A percentile compares a stretch with the other conserved stretches of the same genome.
Conservation (phyloP, 768 basidiomycete species). For the Psilocybe tampanensis region DNA sequence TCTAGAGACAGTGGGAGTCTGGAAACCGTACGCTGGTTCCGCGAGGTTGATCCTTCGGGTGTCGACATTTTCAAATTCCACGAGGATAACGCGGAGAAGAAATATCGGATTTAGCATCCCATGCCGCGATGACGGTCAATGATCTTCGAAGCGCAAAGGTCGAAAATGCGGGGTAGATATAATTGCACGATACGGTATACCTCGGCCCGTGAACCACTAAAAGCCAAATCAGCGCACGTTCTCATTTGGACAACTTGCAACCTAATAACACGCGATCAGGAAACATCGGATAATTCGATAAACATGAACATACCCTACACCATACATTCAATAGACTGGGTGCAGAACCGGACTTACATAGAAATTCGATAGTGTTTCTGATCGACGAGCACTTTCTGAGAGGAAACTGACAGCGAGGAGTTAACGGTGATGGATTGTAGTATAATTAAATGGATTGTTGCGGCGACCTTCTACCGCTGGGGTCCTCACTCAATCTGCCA, state of each 20-base stretch:
- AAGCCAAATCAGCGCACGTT: neutral
- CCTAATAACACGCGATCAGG: neutral
- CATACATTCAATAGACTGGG: too few relatives aligned
- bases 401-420: too few relatives aligned
- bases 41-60: conserved; percentile 19
- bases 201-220: conserved; percentile 5
- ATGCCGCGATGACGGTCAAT: conserved; percentile 13
- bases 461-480: too few relatives aligned
- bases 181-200: conserved; percentile 8
- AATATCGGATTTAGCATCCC: conserved; percentile 18
- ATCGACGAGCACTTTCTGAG: too few relatives aligned
- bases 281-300: neutral
- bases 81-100: conserved; percentile 14
- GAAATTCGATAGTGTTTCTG: too few relatives aligned
- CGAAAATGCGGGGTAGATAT: conserved; percentile 18
- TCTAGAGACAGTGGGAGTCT: neutral
- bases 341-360: too few relatives aligned
- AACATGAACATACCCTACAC: neutral
- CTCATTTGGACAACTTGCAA: neutral
- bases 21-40: neutral
- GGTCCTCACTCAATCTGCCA: too few relatives aligned
- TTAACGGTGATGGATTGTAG: too few relatives aligned
- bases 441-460: too few relatives aligned
- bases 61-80: conserved; percentile 6
- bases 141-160: conserved; percentile 13